phyloP scores from a whole-genome alignment of 2,329 filamentous ascomycete genomes.

The Myriangium duriaei region DNA sequence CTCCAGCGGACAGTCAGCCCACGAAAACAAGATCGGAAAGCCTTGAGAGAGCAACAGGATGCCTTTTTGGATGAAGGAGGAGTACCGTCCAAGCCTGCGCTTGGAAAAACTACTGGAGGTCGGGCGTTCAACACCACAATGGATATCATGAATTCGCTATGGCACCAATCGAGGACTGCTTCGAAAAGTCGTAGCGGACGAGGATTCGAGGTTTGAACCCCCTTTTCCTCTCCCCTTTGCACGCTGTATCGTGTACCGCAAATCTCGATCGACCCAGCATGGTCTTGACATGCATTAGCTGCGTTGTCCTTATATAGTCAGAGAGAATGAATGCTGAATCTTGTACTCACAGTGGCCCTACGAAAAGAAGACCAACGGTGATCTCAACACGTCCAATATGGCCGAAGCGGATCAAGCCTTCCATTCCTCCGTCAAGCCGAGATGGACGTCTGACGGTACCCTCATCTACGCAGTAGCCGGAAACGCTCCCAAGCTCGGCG shows the following conservation, averaged over 20 bases:
- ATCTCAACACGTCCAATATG: constrained; percentile 51
- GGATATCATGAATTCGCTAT: constrained; percentile 91
- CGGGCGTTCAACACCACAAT: constrained; percentile 76
- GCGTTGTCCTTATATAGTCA: constrained; percentile 12
- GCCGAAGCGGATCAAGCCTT: constrained; percentile 52
- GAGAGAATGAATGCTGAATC: constrained; percentile 27
- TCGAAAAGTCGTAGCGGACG: constrained; percentile 27
- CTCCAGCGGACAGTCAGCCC: constrained; percentile 89
- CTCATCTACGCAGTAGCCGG: constrained; percentile 50
- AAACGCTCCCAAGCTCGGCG: constrained; percentile 26
- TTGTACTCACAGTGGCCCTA: constrained; percentile 63
- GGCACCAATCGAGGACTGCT: constrained; percentile 41
- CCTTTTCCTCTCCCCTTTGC: constrained; percentile 22
- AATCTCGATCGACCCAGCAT: neutral
- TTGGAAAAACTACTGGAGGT: constrained; percentile 25
- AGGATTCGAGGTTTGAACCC: constrained; percentile 82
- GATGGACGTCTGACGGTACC: constrained; percentile 64
- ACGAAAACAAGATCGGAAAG: constrained; percentile 75
- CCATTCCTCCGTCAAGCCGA: constrained; percentile 63
- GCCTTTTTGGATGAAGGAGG: constrained; percentile 5
- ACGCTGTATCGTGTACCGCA: neutral
- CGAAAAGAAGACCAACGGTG: constrained; percentile 61
- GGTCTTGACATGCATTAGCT: neutral
- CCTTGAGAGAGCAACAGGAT: constrained; percentile 52
- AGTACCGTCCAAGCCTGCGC: constrained; percentile 28